A percentile compares a stretch with the other conserved stretches of the same genome.
These are phyloP conservation scores for Glebionis coronaria DNA, from an alignment of 129 eudicot genomes.

Conservation along the genomic window DNA sequence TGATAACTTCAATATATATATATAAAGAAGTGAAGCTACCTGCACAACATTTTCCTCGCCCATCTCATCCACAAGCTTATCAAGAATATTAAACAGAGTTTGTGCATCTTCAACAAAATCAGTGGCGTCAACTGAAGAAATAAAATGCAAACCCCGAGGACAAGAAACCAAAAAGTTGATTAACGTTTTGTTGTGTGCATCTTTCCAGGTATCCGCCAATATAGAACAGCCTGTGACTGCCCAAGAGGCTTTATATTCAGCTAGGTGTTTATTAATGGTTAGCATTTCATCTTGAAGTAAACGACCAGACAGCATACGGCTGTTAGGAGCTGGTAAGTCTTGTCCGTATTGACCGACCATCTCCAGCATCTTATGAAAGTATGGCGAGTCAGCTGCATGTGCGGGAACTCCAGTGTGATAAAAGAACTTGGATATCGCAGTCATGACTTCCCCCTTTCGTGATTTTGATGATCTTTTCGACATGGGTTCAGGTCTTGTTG, in stretches of 20 bases:
- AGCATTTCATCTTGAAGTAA: conserved; percentile 66
- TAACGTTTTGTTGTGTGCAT: conserved; percentile 55
- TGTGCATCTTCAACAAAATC: conserved; percentile 57
- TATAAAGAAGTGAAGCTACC: conserved; percentile 35
- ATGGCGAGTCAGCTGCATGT: conserved; percentile 82
- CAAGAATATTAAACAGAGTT: conserved; percentile 60
- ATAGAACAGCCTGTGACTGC: conserved; percentile 91
- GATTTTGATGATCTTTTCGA: conserved; percentile 41
- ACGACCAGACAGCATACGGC: conserved; percentile 57
- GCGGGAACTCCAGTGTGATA: conserved; percentile 82
- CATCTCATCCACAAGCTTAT: conserved; percentile 84
- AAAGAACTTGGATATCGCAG: conserved; percentile 87
- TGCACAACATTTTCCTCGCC: conserved; percentile 97
- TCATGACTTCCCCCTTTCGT: conserved; percentile 72
- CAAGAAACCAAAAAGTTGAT: conserved; percentile 84
- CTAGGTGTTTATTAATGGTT: conserved; percentile 59
- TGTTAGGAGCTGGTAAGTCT: conserved; percentile 62
- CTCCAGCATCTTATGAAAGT: conserved; percentile 92
- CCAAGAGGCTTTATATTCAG: conserved; percentile 85
- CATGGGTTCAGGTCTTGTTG: conserved; percentile 49
- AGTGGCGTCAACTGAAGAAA: conserved; percentile 75
- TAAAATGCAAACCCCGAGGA: conserved; percentile 92
- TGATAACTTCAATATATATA: conserved; percentile 1
- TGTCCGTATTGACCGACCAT: conserved; percentile 76
- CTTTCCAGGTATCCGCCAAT: conserved; percentile 92